A percentile compares a stretch with the other conserved stretches of the same genome.
Evolutionary conservation across 176 grass and related monocot species (phyloP).

Genomic region (Neostapfia colusana): DNA sequence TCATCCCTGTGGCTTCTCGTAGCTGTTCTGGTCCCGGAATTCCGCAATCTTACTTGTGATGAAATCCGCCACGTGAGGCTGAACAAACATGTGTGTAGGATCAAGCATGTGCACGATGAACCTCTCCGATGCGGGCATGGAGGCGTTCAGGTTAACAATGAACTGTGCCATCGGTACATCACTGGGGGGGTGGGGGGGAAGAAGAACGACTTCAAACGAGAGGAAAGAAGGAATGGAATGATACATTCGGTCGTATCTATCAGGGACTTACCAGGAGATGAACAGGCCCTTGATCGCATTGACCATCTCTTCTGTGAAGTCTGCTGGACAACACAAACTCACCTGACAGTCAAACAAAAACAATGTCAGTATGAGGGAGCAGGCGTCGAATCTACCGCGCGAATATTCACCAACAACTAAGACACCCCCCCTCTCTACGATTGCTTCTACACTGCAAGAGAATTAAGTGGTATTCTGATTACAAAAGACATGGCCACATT

Average conservation of each 20-base stretch:
- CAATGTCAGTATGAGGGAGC: no score
- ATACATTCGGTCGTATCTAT: not conserved
- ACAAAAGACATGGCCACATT: no score
- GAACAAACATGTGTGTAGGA: conserved; percentile 84
- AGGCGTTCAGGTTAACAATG: conserved; percentile 73
- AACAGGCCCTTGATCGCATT: conserved; percentile 90
- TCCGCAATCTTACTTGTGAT: conserved; percentile 75
- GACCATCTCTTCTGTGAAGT: conserved; percentile 56
- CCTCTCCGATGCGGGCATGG: conserved; percentile 68
- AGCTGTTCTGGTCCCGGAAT: conserved; percentile 89
- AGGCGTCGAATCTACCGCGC: no score
- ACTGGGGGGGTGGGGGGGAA: conserved; percentile 27
- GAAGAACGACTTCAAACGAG: not conserved
- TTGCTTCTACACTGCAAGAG: no score
- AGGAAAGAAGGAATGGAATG: not conserved
- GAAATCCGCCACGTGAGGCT: conserved; percentile 62
- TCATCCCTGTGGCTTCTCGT: conserved; percentile 65
- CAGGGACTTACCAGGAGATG: conserved; percentile 73
- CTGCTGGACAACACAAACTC: no score
- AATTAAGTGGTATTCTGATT: no score
- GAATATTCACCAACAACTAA: no score
- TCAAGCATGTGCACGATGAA: conserved; percentile 91
- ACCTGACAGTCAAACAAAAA: no score
- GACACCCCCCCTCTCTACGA: no score
- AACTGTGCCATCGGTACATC: conserved; percentile 93